A percentile compares a stretch with the other conserved stretches of the same genome.
These are phyloP conservation scores for Tubosaeta sp. DNA, from an alignment of 768 basidiomycete species.

Conservation along the genomic window DNA sequence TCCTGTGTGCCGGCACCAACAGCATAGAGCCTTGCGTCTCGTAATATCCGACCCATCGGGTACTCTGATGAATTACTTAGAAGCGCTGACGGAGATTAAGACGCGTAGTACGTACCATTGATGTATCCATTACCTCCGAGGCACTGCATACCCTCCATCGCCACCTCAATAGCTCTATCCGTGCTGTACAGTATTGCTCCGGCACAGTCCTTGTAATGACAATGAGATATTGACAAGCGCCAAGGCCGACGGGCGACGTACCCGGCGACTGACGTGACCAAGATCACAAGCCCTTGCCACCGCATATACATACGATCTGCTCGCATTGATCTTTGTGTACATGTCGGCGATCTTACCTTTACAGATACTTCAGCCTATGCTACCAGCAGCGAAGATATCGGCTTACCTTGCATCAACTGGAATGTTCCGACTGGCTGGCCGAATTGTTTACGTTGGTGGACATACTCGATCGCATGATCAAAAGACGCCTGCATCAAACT, in stretches of 20 bases:
- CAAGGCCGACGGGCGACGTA: constrained; percentile 34
- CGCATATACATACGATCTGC: constrained; percentile 88
- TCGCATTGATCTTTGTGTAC: constrained; percentile 90
- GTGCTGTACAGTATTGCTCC: constrained; percentile 93
- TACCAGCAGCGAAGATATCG: neutral
- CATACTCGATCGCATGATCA: constrained; percentile 81
- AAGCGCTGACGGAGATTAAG: neutral
- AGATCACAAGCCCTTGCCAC: constrained; percentile 86
- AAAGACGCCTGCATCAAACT: constrained; percentile 94
- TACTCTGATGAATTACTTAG: constrained; percentile 57
- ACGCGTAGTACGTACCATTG: constrained; percentile 54
- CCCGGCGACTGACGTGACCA: constrained; percentile 72
- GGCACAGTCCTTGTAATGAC: constrained; percentile 73
- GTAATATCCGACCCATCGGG: constrained; percentile 79
- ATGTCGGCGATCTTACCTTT: constrained; percentile 84
- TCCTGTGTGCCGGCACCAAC: constrained; percentile 98
- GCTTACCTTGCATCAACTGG: constrained; percentile 90
- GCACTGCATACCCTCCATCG: constrained; percentile 89
- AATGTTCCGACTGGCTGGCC: constrained; percentile 84
- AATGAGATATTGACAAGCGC: constrained; percentile 4
- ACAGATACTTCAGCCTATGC: neutral
- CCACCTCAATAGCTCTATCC: constrained; percentile 87
- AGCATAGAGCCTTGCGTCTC: constrained; percentile 85
- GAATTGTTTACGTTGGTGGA: constrained; percentile 93
- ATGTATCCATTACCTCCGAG: constrained; percentile 95